Percentiles rank a stretch among this genome's conserved stretches.
Conservation (phyloP, 2,329 filamentous ascomycete species). For the Arthrobotrys pseudoclavata region DNA sequence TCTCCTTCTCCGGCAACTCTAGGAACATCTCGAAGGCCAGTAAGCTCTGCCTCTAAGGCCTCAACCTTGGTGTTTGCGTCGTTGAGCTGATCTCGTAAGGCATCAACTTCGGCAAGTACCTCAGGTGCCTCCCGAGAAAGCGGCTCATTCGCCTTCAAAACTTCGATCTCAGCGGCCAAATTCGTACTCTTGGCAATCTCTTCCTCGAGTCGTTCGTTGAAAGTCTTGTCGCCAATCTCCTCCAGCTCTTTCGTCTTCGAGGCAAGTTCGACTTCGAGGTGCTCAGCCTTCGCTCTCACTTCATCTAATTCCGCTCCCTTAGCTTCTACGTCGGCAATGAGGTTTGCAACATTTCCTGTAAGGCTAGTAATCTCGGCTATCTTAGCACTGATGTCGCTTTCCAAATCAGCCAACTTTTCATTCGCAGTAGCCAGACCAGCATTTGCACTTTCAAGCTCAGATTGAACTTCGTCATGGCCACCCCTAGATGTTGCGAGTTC, state of each 20-base stretch:
- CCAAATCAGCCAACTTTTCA: slow-evolving; percentile 37
- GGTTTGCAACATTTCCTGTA: slow-evolving; percentile 38
- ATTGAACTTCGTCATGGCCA: slow-evolving; percentile 28
- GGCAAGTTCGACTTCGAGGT: slow-evolving; percentile 40
- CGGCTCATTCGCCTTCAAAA: slow-evolving; percentile 48
- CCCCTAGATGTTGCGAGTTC: slow-evolving; percentile 21
- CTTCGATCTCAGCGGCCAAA: slow-evolving; percentile 53
- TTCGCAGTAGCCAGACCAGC: slow-evolving; percentile 10
- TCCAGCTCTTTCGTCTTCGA: slow-evolving; percentile 43
- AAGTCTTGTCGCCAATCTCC: slow-evolving; percentile 45
- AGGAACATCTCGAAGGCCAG: slow-evolving; percentile 36
- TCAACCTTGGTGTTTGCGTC: slow-evolving; percentile 53
- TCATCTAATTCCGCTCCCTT: slow-evolving; percentile 44
- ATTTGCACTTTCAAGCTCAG: slow-evolving; percentile 24
- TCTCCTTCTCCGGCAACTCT: slow-evolving; percentile 12
- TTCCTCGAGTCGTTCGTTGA: slow-evolving; percentile 55
- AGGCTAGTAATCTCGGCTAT: slow-evolving; percentile 40
- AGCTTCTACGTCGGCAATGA: slow-evolving; percentile 45
- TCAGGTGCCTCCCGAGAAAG: slow-evolving; percentile 44
- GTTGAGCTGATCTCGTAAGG: slow-evolving; percentile 45
- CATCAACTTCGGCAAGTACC: slow-evolving; percentile 39
- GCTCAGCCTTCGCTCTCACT: slow-evolving; percentile 24
- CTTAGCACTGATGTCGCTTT: slow-evolving; percentile 42
- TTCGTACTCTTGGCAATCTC: slow-evolving; percentile 55
- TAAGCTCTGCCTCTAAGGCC: slow-evolving; percentile 42